Percentiles rank a stretch among this genome's conserved stretches.
These are phyloP conservation scores for Rugonectria rugulosa DNA, from an alignment of 2,329 filamentous ascomycete genomes.

Conservation along the genomic window DNA sequence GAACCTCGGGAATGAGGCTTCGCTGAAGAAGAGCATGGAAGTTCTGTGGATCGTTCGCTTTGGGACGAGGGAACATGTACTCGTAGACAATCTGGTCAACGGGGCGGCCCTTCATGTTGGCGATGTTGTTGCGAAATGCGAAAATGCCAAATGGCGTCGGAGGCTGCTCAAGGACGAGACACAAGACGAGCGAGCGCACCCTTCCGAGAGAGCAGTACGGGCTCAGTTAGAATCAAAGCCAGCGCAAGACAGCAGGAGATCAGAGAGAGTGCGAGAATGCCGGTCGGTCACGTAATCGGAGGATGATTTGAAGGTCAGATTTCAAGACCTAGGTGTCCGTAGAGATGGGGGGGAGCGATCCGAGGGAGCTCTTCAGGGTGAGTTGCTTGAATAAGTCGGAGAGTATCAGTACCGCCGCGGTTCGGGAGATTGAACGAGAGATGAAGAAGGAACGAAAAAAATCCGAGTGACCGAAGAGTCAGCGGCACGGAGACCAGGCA, in stretches of 20 bases:
- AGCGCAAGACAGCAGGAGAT: not conserved
- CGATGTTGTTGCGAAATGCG: slow-evolving; percentile 10
- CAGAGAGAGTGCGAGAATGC: slow-evolving; percentile 15
- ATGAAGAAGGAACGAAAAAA: slow-evolving; percentile 6
- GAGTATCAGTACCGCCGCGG: not conserved
- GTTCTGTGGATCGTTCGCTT: slow-evolving; percentile 71
- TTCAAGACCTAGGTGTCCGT: not conserved
- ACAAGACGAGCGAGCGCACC: not conserved
- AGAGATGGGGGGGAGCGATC: slow-evolving; percentile 11
- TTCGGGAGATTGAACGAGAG: not conserved
- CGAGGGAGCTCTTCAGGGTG: slow-evolving; percentile 14
- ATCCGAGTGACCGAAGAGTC: slow-evolving; percentile 10
- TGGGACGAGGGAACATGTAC: slow-evolving; percentile 74
- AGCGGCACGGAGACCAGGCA: slow-evolving; percentile 16
- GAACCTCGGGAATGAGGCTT: slow-evolving; percentile 78
- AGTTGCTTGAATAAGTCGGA: not conserved
- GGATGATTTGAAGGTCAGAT: slow-evolving; percentile 14
- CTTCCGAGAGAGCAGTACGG: not conserved
- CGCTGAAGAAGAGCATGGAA: slow-evolving; percentile 75
- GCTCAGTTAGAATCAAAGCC: not conserved
- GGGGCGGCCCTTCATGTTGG: slow-evolving; percentile 73
- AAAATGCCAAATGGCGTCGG: slow-evolving; percentile 1
- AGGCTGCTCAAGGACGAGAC: not conserved
- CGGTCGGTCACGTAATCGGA: slow-evolving; percentile 32
- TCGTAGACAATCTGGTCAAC: slow-evolving; percentile 78